Percentiles rank a stretch among this genome's conserved stretches.
phyloP scores from a whole-genome alignment of 805 yeast species.

The Candida takata region DNA sequence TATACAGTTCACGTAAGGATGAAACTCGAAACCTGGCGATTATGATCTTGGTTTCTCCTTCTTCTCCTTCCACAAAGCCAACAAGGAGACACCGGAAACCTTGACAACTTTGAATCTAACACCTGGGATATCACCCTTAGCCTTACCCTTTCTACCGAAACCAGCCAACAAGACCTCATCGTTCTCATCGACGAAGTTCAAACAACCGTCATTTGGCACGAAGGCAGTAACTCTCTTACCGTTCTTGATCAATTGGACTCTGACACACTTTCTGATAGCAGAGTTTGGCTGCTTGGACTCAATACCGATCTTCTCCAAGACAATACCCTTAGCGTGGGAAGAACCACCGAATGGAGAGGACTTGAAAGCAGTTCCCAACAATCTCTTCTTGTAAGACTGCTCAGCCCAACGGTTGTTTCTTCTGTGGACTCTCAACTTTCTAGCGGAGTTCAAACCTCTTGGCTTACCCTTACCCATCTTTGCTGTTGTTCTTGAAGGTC shows the following conservation, averaged over 20 bases:
- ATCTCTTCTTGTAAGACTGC: constrained; percentile 95
- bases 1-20: constrained; percentile 13
- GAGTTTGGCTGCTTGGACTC: constrained; percentile 99
- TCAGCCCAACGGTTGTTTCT: constrained; percentile 99
- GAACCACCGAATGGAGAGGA: constrained; percentile 99
- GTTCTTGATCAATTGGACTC: constrained; percentile 99
- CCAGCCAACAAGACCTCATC: constrained; percentile 99
- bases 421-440: constrained; percentile 99
- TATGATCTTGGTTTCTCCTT: constrained; percentile 99
- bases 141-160: constrained; percentile 99
- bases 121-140: constrained; percentile 99
- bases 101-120: constrained; percentile 99
- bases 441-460: constrained; percentile 99
- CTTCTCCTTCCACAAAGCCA: constrained; percentile 99
- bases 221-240: constrained; percentile 99
- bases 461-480: constrained; percentile 99
- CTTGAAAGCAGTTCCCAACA: constrained; percentile 99
- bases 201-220: constrained; percentile 99
- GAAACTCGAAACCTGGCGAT: constrained; percentile 19
- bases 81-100: constrained; percentile 99
- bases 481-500: constrained; percentile 5
- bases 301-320: constrained; percentile 98
- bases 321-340: constrained; percentile 99
- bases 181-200: constrained; percentile 99
- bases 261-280: constrained; percentile 99